Base-by-base conservation (phyloP, 1,284 basidiomycete genomes). In the Ganoderma leucocontextum region DNA sequence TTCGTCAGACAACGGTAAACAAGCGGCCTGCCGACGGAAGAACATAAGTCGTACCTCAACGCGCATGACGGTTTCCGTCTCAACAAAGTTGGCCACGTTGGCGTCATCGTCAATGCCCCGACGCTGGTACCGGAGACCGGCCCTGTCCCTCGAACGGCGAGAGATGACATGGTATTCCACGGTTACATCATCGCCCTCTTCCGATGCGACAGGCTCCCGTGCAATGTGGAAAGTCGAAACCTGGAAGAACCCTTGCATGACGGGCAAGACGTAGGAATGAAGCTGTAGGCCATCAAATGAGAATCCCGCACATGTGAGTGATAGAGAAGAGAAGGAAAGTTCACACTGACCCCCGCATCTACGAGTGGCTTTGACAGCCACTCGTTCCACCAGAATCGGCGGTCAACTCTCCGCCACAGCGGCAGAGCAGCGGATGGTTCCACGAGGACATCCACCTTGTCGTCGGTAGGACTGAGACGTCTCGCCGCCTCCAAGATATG, bases 121-220 rank as follows among this genome's bases (percentile, higher is more conserved):
- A 38, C 95, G 90, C 79, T 99, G 98, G 85, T 98, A 99, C 63
- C 98, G 89, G 61, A 99, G 89, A 1, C 98, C 98, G 13, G 96
- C 96, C 60, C 98, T 90, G 79, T 96, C 90, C 72, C 95, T 89
- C 35, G 96, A 97, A 47, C 98, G 87, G 63, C 98, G 90, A 6
- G 97, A 96, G 60, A 96, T 85, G 63, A 94, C 81, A 44, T 89
- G 82, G 75, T 94, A 94, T 67, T 91, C 89, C 12, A 91, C 86
- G 9, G 80, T 71, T 1, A 83, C 82, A 35, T 70, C 62, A 47
- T 80, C 73, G 29, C 86, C 85, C 60, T 82, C 79, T 65, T 87
- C 87, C 22, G 81, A 76, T 7, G 79, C 81, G 39, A 82, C 78
- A 17, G 86, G 82, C 67, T 87, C 85, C 47, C 84, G 79, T 0